Percentiles rank a stretch among this genome's conserved stretches.
Evolutionary conservation across 345 rosid genomes (phyloP).

Genomic region (Lepidium didymum): DNA sequence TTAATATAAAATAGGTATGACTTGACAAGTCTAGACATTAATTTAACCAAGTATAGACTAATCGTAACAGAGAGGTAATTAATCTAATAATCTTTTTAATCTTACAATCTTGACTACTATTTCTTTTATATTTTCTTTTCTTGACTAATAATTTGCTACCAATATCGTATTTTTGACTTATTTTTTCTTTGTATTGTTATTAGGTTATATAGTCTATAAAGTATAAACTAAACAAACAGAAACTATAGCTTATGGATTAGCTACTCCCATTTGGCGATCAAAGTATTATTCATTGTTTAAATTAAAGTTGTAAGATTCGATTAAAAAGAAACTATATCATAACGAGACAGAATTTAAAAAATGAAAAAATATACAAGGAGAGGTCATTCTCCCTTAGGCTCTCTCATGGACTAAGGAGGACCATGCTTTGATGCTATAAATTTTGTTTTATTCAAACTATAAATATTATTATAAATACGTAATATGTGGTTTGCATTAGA

Average conservation of each 20-base stretch:
- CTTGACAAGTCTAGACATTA: not conserved
- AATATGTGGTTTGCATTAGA: slow-evolving; percentile 17
- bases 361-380: slow-evolving; percentile 13
- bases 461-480: slow-evolving; percentile 1
- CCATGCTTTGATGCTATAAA: slow-evolving; percentile 22
- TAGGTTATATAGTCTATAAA: not conserved
- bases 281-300: not conserved
- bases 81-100: not conserved
- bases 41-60: not conserved
- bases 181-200: not conserved
- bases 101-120: no score
- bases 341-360: not conserved
- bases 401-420: slow-evolving; percentile 12
- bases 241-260: not conserved
- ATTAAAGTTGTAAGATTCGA: not conserved
- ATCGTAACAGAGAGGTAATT: not conserved
- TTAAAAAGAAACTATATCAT: not conserved
- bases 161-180: not conserved
- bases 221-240: not conserved
- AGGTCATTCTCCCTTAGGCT: slow-evolving; percentile 20
- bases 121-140: no score
- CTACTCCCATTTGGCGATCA: not conserved
- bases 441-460: not conserved
- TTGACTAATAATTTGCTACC: not conserved
- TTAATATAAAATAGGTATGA: no score